Evolutionary conservation across 805 yeast genomes (phyloP), one percentile per base, ranked within the genome.

Genomic region (Yamadazyma akitaensis): DNA sequence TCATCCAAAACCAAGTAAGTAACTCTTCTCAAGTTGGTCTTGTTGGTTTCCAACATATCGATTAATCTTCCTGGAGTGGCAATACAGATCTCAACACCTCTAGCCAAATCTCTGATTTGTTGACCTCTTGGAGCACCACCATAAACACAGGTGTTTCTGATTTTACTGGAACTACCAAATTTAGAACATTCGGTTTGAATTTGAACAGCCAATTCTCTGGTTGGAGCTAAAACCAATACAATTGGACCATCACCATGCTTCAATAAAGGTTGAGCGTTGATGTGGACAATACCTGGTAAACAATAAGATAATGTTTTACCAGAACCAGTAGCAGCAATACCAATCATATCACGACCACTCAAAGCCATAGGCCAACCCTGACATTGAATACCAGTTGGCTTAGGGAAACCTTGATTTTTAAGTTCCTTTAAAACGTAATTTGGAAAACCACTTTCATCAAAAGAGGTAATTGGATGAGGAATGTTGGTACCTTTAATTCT

Each of bases 341-440:
- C 99, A 71, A 94, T 88, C 92, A 94, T 86, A 68, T 94, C 98
- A 75, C 98, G 88, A 77, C 99, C 99, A 60, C 92, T 83, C 49
- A 91, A 77, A 63, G 99, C 99, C 99, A 94, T 94, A 54, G 99
- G 99, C 99, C 99, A 94, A 76, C 99, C 99, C 77, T 94, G 99
- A 72, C 97, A 89, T 76, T 94, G 99, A 63, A 94, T 94, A 56
- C 89, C 90, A 47, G 99, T 94, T 60, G 99, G 99, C 55, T 75
- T 80, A 47, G 84, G 94, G 75, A 94, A 94, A 51, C 98, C 98
- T 72, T 88, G 90, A 50, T 83, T 83, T 71, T 86, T 81, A 59
- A 94, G 91, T 77, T 92, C 97, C 49, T 71, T 75, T 63, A 94
- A 77, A 38, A 92, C 97, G 66, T 92, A 91, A 59, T 82, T 87